A percentile compares a stretch with the other conserved stretches of the same genome.
Conservation (phyloP, 495 filamentous ascomycete species). For the Penicillium arizonense region DNA sequence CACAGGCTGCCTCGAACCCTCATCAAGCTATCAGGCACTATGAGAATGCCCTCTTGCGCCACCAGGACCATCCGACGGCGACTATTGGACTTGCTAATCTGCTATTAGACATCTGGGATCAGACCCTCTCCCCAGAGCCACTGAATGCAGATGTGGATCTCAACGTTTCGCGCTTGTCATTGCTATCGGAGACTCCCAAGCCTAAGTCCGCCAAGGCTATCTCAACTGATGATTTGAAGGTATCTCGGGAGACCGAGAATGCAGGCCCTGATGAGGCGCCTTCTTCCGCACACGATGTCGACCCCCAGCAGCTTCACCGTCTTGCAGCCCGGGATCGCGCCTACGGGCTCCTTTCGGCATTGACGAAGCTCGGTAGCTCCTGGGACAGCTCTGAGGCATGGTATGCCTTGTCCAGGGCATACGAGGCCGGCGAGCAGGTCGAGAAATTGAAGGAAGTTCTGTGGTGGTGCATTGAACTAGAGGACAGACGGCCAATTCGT, state of each 20-base stretch:
- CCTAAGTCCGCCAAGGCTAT: constrained; percentile 18
- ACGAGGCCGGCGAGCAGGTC: constrained; percentile 78
- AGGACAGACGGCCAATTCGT: constrained; percentile 49
- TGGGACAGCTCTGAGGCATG: constrained; percentile 96
- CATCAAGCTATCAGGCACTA: constrained; percentile 70
- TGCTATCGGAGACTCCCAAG: constrained; percentile 21
- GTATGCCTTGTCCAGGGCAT: constrained; percentile 80
- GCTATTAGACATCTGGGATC: constrained; percentile 79
- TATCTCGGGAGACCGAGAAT: constrained; percentile 7
- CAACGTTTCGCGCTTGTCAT: constrained; percentile 25
- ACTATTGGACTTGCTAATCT: constrained; percentile 81
- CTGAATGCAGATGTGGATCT: constrained; percentile 30
- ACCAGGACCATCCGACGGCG: constrained; percentile 72
- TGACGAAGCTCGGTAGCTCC: constrained; percentile 82
- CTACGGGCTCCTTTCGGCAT: constrained; percentile 70
- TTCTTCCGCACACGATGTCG: constrained; percentile 27
- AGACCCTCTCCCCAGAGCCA: constrained; percentile 51
- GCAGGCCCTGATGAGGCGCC: constrained; percentile 7
- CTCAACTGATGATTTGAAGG: constrained; percentile 25
- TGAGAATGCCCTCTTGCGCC: constrained; percentile 74
- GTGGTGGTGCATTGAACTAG: constrained; percentile 68
- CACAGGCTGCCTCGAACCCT: constrained; percentile 56
- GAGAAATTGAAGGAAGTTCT: constrained; percentile 78
- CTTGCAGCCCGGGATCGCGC: constrained; percentile 86
- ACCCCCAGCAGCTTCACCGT: constrained; percentile 66